Conservation (phyloP, 805 yeast species). For the Tetrapisispora pingtungensis region DNA sequence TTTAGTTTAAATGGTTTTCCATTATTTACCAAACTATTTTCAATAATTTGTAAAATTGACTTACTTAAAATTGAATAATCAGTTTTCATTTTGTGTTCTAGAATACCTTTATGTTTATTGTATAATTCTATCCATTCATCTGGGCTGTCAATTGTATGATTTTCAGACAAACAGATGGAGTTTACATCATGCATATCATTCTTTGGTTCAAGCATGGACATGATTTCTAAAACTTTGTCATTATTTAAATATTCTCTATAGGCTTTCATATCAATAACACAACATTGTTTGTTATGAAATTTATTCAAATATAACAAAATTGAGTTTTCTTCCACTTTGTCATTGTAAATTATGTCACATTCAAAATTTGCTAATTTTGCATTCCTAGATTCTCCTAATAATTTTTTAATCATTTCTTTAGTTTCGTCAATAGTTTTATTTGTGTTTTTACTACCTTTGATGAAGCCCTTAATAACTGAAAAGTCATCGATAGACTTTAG, state of each 20-base stretch:
- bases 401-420: conserved; percentile 16
- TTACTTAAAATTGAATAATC: conserved; percentile 69
- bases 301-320: conserved; percentile 34
- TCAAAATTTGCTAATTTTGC: conserved; percentile 45
- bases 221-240: not conserved
- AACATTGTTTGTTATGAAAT: conserved; percentile 52
- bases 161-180: conserved; percentile 20
- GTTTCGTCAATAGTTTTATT: conserved; percentile 37
- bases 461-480: conserved; percentile 20
- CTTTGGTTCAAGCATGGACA: not conserved
- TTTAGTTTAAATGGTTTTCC: conserved; percentile 12
- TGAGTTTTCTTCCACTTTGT: conserved; percentile 21
- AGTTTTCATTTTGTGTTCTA: conserved; percentile 38
- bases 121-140: conserved; percentile 29
- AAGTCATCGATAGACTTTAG: conserved; percentile 61
- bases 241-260: conserved; percentile 17
- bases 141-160: conserved; percentile 3
- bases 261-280: conserved; percentile 47
- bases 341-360: conserved; percentile 21
- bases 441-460: conserved; percentile 53
- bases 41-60: conserved; percentile 47
- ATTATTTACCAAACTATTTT: conserved; percentile 22
- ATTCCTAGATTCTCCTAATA: conserved; percentile 40
- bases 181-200: conserved; percentile 41
- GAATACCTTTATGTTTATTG: conserved; percentile 30